A percentile compares a stretch with the other conserved stretches of the same genome.
phyloP scores from a whole-genome alignment of 192 early-diverging fungal genomes.

The Coemansia sp. region DNA sequence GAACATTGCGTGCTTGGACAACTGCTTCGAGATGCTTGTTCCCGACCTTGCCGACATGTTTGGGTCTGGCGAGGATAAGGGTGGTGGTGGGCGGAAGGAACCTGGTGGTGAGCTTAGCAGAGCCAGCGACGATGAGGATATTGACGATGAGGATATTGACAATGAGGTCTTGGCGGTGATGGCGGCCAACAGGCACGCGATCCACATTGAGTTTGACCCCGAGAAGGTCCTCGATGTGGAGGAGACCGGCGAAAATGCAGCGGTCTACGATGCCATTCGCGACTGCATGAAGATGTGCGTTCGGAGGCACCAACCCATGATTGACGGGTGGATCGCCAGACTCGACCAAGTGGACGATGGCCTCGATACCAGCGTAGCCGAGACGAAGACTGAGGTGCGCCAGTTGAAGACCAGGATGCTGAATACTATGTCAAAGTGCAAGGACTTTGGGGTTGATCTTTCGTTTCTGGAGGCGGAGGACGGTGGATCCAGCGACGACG shows the following conservation, averaged over 20 bases:
- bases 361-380: conserved; percentile 37
- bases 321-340: conserved; percentile 57
- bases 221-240: conserved; percentile 53
- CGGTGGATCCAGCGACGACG: conserved; percentile 26
- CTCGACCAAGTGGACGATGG: conserved; percentile 13
- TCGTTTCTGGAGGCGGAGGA: conserved; percentile 2
- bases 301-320: conserved; percentile 45
- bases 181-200: conserved; percentile 61
- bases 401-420: conserved; percentile 40
- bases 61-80: background rate
- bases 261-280: conserved; percentile 53
- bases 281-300: conserved; percentile 58
- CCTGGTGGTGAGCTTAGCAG: background rate
- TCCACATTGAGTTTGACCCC: conserved; percentile 59
- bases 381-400: conserved; percentile 39
- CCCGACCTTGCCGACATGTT: conserved; percentile 42
- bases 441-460: conserved; percentile 24
- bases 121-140: background rate
- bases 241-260: conserved; percentile 58
- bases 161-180: conserved; percentile 59
- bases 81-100: background rate
- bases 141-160: conserved; percentile 13
- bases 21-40: conserved; percentile 42
- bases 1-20: conserved; percentile 13
- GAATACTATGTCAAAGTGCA: conserved; percentile 23